Evolutionary conservation across 805 yeast genomes (phyloP).

Genomic region (Candida krabiensis): DNA sequence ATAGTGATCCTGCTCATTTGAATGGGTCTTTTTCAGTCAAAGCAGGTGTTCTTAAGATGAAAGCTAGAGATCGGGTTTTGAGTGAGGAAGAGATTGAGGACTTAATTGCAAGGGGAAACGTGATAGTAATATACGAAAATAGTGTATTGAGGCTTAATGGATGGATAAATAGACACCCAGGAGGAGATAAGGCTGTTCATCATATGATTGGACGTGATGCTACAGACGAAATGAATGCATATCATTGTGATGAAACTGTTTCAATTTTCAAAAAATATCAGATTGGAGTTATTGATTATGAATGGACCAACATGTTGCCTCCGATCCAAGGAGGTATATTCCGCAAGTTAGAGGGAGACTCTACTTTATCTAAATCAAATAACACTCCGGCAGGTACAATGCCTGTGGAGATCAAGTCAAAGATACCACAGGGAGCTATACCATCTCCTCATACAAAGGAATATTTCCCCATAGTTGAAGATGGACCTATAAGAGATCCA

Average conservation of each 20-base stretch:
- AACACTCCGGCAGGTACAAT: slow-evolving; percentile 40
- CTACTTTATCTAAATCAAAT: background rate
- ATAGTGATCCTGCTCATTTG: too few species aligned
- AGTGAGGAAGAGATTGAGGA: slow-evolving; percentile 51
- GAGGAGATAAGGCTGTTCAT: slow-evolving; percentile 80
- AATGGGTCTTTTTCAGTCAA: background rate
- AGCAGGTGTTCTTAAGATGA: background rate
- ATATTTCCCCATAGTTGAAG: slow-evolving; percentile 34
- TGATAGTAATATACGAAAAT: slow-evolving; percentile 64
- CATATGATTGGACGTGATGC: slow-evolving; percentile 91
- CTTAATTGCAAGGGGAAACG: slow-evolving; percentile 64
- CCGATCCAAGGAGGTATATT: slow-evolving; percentile 83
- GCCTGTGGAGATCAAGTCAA: slow-evolving; percentile 44
- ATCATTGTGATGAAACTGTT: slow-evolving; percentile 65
- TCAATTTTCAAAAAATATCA: slow-evolving; percentile 52
- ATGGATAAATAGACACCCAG: slow-evolving; percentile 82
- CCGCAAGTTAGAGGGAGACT: slow-evolving; percentile 26
- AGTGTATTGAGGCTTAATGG: slow-evolving; percentile 61
- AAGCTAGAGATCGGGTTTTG: slow-evolving; percentile 21
- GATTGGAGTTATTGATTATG: slow-evolving; percentile 61
- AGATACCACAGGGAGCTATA: slow-evolving; percentile 48
- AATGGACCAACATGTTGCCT: slow-evolving; percentile 77
- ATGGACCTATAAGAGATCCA: slow-evolving; percentile 51
- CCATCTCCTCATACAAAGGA: slow-evolving; percentile 38
- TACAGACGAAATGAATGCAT: slow-evolving; percentile 86